These are phyloP conservation scores for Chaetoscypha palmicola DNA, from an alignment of 2,329 filamentous ascomycete genomes.

Conservation along the genomic window DNA sequence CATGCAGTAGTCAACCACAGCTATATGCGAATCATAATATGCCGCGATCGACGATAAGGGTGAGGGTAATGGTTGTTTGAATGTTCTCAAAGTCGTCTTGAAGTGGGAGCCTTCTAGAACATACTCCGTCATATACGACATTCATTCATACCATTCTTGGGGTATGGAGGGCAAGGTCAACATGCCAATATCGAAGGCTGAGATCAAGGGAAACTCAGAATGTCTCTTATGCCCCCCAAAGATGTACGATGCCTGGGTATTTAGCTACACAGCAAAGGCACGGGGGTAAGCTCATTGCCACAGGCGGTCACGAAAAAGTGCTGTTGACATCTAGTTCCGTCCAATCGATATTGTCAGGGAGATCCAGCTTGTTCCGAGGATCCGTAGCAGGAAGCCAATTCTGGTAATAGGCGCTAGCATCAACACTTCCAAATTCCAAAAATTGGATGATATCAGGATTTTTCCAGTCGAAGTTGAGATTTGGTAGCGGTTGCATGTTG, in stretches of 20 bases:
- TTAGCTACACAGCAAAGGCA: too few species aligned
- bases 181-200: too few species aligned
- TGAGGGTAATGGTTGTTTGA: background rate
- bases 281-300: too few species aligned
- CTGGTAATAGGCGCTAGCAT: background rate
- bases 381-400: background rate
- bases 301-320: too few species aligned
- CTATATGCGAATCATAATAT: background rate
- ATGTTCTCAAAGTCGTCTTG: background rate
- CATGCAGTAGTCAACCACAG: background rate
- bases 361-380: background rate
- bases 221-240: too few species aligned
- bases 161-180: background rate
- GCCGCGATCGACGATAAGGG: background rate
- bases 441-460: constrained; percentile 5
- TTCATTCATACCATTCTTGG: background rate
- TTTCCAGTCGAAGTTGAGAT: constrained; percentile 8
- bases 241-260: too few species aligned
- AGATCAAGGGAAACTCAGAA: too few species aligned
- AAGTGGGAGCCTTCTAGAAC: background rate
- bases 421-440: background rate
- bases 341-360: background rate
- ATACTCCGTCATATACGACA: background rate
- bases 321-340: too few species aligned
- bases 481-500: constrained; percentile 6